phyloP scores from a whole-genome alignment of 805 yeast species.

The Barnettozyma vustinii region DNA sequence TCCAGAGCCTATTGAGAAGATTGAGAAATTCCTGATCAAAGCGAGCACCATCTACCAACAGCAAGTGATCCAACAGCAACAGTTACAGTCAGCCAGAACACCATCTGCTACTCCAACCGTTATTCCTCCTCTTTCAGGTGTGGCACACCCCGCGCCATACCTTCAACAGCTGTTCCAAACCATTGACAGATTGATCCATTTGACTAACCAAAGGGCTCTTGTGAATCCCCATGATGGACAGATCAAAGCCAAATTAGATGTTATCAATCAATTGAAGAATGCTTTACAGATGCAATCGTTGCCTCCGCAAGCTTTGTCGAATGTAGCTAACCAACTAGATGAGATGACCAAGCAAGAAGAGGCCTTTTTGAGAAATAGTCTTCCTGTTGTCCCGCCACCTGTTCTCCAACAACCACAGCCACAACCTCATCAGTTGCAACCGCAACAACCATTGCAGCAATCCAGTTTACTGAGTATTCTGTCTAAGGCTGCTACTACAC shows the following conservation, averaged over 20 bases:
- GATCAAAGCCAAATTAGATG: slow-evolving; percentile 26
- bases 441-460: slow-evolving; percentile 18
- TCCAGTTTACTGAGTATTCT: slow-evolving; percentile 9
- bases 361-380: slow-evolving; percentile 26
- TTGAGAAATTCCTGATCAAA: slow-evolving; percentile 66
- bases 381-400: slow-evolving; percentile 7
- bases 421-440: slow-evolving; percentile 5
- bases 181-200: slow-evolving; percentile 30
- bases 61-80: slow-evolving; percentile 14
- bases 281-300: slow-evolving; percentile 30
- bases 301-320: slow-evolving; percentile 27
- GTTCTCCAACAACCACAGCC: slow-evolving; percentile 1
- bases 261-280: slow-evolving; percentile 30
- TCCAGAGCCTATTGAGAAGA: slow-evolving; percentile 57
- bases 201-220: slow-evolving; percentile 29
- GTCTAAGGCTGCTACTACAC: not conserved
- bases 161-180: slow-evolving; percentile 25
- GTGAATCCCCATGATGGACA: slow-evolving; percentile 28
- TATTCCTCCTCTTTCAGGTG: not conserved
- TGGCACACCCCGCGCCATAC: not conserved
- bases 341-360: slow-evolving; percentile 34
- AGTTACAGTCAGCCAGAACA: not conserved
- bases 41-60: slow-evolving; percentile 44
- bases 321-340: slow-evolving; percentile 34
- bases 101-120: slow-evolving; percentile 1